Base-by-base conservation (phyloP, 768 basidiomycete genomes). In the Sutorius australiensis region DNA sequence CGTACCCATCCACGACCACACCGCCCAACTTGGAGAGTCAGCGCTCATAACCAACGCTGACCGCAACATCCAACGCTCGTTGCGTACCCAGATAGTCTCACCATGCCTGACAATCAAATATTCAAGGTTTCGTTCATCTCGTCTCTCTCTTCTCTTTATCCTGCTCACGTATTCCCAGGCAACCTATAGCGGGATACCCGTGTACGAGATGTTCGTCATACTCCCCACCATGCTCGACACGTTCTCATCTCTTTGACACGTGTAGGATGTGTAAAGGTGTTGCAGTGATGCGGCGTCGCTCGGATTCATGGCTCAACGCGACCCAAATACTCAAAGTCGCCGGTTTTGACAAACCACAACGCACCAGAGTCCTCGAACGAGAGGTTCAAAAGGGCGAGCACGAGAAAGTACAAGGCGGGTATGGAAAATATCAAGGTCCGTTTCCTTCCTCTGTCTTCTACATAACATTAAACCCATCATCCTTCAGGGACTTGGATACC, bases 291-390 rank as follows among this genome's bases (percentile, higher is more conserved):
- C 84, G 95, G 44, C 82, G 97, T 64, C 87, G 94, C 68, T 81
- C 91, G 34, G 97, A 99, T 73, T 89, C 89, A 38, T 99, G 97
- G 91, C 80, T 99, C 53, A 99, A 99, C 80, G 97, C 97, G 72
- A 99, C 97, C 1, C 93, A 95, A 69, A 97, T 99, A 58, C 83
- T 99, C 65, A 99, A 99, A 71, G 95, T 99, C 61, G 97, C 95
- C 28, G 97, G 95, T 10, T 98, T 98, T 62, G 97, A 99, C 75
- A 99, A 99, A 69, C 97, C 97, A 1, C 97, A 98, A 68, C 79
- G 97, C 45, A 99, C 97, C 54, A 86, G 97, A 50, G 95, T 99
- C 14, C 80, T 99, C 40, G 97, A 99, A 72, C 83, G 97, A 59
- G 97, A 99, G 73, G 87, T 99, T 7, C 97, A 99, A 69, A 98